phyloP scores from a whole-genome alignment of 106 monocot genomes.

The Iris macrosiphon region DNA sequence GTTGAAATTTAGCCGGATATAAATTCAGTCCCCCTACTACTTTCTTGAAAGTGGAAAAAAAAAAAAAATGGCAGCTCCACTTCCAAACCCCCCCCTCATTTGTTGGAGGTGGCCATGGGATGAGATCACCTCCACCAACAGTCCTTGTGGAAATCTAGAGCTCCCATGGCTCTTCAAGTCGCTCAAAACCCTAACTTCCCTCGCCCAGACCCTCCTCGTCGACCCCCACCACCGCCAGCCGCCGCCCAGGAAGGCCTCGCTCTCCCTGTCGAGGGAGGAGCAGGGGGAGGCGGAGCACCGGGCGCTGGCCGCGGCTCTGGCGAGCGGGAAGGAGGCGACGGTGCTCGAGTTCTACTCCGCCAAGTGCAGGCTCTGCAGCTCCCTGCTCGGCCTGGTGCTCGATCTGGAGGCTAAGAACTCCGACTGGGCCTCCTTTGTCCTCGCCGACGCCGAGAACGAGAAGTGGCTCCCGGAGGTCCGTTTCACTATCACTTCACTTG shows the following conservation, averaged over 20 bases:
- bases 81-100: constrained; percentile 25
- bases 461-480: constrained; percentile 93
- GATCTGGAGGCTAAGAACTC: constrained; percentile 59
- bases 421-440: constrained; percentile 64
- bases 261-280: constrained; percentile 21
- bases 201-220: constrained; percentile 34
- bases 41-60: too few relatives aligned
- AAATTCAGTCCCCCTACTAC: too few relatives aligned
- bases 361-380: constrained; percentile 78
- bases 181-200: constrained; percentile 48
- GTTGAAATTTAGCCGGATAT: too few relatives aligned
- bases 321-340: constrained; percentile 77
- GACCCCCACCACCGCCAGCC: constrained; percentile 5
- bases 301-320: constrained; percentile 73
- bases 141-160: constrained; percentile 37
- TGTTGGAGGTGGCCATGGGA: constrained; percentile 86
- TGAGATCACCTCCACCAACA: not conserved
- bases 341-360: constrained; percentile 95
- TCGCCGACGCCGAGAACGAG: constrained; percentile 90
- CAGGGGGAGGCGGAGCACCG: constrained; percentile 90
- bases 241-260: not conserved
- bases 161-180: constrained; percentile 75
- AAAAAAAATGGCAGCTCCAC: too few relatives aligned
- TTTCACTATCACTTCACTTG: too few relatives aligned
- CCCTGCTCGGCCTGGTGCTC: constrained; percentile 59